Evolutionary conservation across 2,329 filamentous ascomycete species (phyloP), one percentile per base, ranked within the genome.

Genomic region (Sordariomycetes sp.): DNA sequence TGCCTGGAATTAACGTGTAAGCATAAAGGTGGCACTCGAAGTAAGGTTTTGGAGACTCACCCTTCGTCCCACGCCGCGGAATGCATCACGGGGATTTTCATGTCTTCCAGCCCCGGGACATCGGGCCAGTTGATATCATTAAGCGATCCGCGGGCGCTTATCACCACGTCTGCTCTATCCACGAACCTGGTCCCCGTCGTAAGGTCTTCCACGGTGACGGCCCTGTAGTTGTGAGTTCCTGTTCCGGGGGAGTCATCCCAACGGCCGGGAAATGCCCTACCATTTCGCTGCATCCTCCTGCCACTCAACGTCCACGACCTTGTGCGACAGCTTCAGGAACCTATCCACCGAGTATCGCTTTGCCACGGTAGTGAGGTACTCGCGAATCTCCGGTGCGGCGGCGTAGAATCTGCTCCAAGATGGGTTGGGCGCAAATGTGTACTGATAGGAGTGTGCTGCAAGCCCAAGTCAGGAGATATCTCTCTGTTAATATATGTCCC

Each of bases 381-480:
- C 66, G 40, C 73, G 72, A 37, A 80, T 79, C 64, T 82, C 79
- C n/a, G 57, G 55, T 25, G 71, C 72, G 0, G 74, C 73, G 2
- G 75, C 76, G 61, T 81, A 82, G 43, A 80, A 74, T 22, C 72
- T 67, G 10, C 75, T 77, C 79, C 79, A 82, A 59, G 77, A 64
- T 3, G 79, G 76, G 58, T 82, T 82, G 0, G 79, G 79, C 28
- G 78, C 76, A 65, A 79, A 82, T 0, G 78, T 73, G 63, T 79
- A 81, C 60, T 79, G 79, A 63, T 82, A 82, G 8, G 78, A 79
- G 61, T 82, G 79, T 7, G 76, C 71, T 67, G 62, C 14, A 11
- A n/a, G 18, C 14, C 4, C 1, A 12, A 16, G 3, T 35, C 14
- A 37, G 34, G 7, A 37, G 7, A 7, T 7, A 37, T 7, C 7